phyloP scores from a whole-genome alignment of 2,329 filamentous ascomycete species.

The Plectosphaerella plurivora region DNA sequence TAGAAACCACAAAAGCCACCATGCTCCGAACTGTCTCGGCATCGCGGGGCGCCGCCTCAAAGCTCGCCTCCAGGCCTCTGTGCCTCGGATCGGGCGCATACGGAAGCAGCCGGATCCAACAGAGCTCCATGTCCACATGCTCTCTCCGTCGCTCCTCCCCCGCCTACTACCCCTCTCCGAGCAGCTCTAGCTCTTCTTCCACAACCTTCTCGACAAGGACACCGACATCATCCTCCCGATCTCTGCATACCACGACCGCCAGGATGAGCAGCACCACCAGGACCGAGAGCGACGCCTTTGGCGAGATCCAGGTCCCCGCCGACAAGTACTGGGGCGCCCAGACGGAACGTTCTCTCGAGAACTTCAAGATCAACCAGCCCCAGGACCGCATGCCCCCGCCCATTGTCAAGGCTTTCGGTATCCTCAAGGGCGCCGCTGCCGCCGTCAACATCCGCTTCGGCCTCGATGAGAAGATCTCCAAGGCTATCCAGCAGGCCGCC shows the following conservation, averaged over 20 bases:
- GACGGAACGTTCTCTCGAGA: constrained; percentile 91
- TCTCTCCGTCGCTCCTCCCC: background rate
- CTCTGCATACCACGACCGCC: constrained; percentile 38
- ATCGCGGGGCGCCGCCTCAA: background rate
- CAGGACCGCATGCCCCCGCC: constrained; percentile 97
- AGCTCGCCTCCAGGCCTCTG: background rate
- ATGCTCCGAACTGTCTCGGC: background rate
- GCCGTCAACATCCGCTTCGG: constrained; percentile 94
- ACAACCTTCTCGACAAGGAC: background rate
- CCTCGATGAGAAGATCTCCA: constrained; percentile 69
- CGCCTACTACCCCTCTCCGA: background rate
- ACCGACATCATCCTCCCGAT: background rate
- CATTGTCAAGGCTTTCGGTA: constrained; percentile 89
- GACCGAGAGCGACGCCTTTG: constrained; percentile 95
- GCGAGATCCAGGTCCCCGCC: constrained; percentile 84
- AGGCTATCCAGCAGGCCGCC: constrained; percentile 92
- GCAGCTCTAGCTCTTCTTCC: background rate
- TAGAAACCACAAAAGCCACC: background rate
- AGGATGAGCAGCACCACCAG: constrained; percentile 55
- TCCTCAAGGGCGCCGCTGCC: constrained; percentile 93
- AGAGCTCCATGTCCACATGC: background rate
- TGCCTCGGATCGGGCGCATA: background rate
- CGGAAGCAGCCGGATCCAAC: background rate
- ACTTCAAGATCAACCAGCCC: constrained; percentile 99
- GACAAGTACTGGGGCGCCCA: constrained; percentile 99